Percentiles rank a stretch among this genome's conserved stretches.
These are phyloP conservation scores for Herpetomonas tarakana DNA, from an alignment of 208 protist species.

Conservation along the genomic window DNA sequence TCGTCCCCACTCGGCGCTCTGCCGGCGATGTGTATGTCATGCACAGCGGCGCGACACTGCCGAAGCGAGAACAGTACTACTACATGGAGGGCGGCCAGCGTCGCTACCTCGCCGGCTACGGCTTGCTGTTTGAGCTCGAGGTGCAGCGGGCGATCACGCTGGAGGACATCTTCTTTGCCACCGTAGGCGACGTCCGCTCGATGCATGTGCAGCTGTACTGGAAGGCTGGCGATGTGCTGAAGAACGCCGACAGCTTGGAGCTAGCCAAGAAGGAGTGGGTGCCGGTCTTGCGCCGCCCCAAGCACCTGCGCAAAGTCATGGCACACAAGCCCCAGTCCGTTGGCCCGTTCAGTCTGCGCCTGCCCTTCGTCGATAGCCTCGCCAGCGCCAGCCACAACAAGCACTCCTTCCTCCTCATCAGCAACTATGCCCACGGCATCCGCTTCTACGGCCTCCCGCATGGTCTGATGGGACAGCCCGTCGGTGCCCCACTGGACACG, in stretches of 20 bases:
- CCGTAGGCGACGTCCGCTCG: neutral
- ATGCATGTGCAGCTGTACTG: neutral
- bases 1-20: too few relatives aligned
- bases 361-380: neutral
- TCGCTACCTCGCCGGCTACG: neutral
- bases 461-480: neutral
- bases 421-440: neutral
- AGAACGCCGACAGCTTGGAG: neutral
- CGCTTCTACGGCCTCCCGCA: neutral
- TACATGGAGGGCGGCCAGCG: neutral
- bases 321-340: neutral
- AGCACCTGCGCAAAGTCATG: neutral
- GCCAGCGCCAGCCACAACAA: neutral
- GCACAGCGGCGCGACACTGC: neutral
- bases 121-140: neutral
- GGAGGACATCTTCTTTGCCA: neutral
- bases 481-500: neutral
- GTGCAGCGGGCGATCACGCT: neutral
- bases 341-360: neutral
- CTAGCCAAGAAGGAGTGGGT: neutral
- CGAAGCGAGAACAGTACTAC: neutral
- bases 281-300: neutral
- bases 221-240: neutral
- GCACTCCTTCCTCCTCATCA: neutral
- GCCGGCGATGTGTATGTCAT: neutral